Evolutionary conservation across 768 basidiomycete species (phyloP).

Genomic region (Macrolepiota albuminosa): DNA sequence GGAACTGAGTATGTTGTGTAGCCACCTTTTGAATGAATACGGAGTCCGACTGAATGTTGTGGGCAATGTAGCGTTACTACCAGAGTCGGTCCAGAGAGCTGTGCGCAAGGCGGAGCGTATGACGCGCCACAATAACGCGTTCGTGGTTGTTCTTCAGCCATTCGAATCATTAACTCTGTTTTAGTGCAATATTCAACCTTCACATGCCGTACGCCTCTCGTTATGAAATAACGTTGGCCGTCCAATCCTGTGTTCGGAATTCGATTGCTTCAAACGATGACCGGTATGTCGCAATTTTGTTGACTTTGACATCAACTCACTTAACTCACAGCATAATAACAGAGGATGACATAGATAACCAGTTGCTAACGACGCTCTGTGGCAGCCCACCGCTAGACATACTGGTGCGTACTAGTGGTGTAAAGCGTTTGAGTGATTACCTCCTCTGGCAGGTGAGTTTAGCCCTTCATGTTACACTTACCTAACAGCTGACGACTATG

Average conservation of each 20-base stretch:
- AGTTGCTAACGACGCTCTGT: constrained; percentile 59
- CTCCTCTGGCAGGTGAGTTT: constrained; percentile 88
- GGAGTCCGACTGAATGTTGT: constrained; percentile 83
- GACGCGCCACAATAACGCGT: constrained; percentile 75
- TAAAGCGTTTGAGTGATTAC: constrained; percentile 83
- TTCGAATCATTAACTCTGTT: neutral
- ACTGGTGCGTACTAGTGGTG: constrained; percentile 88
- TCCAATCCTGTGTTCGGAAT: constrained; percentile 47
- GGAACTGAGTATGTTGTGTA: constrained; percentile 22
- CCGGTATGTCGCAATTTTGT: constrained; percentile 2
- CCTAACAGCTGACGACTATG: constrained; percentile 3
- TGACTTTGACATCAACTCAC: neutral
- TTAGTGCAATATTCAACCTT: constrained; percentile 83
- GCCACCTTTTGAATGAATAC: constrained; percentile 75
- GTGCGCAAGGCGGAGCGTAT: constrained; percentile 67
- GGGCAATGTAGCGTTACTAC: constrained; percentile 73
- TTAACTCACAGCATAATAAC: constrained; percentile 37
- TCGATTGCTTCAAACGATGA: constrained; percentile 19
- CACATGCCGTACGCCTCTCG: constrained; percentile 91
- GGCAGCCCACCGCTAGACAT: constrained; percentile 84
- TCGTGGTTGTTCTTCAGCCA: neutral
- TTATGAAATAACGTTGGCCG: constrained; percentile 86
- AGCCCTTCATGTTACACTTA: neutral
- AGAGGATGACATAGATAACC: constrained; percentile 60
- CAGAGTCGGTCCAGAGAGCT: constrained; percentile 65